Evolutionary conservation across 1,284 basidiomycete genomes (phyloP).

Genomic region (Tylopilus orsonianus): DNA sequence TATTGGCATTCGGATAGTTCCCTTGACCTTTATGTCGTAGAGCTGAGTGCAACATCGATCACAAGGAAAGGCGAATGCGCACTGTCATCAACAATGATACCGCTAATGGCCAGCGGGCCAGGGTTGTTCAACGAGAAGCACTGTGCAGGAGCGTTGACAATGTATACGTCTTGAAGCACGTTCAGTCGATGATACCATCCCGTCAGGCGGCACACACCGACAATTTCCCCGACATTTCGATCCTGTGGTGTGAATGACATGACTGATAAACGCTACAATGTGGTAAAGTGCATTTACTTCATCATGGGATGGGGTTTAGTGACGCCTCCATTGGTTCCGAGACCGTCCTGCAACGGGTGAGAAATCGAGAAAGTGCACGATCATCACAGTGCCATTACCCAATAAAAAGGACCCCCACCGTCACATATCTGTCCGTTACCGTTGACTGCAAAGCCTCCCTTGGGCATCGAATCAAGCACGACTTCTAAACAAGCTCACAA

Average conservation of each 20-base stretch:
- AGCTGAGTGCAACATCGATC: background rate
- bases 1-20: slow-evolving; percentile 26
- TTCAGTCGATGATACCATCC: background rate
- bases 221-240: background rate
- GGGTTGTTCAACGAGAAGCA: slow-evolving; percentile 33
- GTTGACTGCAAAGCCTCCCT: slow-evolving; percentile 37
- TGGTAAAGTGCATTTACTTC: slow-evolving; percentile 11
- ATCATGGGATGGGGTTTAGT: slow-evolving; percentile 44
- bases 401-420: slow-evolving; percentile 43
- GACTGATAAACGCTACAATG: background rate
- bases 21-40: slow-evolving; percentile 36
- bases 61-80: slow-evolving; percentile 5
- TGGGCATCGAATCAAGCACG: background rate
- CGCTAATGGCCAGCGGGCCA: slow-evolving; percentile 39
- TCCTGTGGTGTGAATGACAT: background rate
- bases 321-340: slow-evolving; percentile 27
- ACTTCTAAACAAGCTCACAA: slow-evolving; percentile 32
- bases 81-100: slow-evolving; percentile 45
- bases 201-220: slow-evolving; percentile 16
- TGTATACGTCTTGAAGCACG: slow-evolving; percentile 36
- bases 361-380: background rate
- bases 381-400: slow-evolving; percentile 32
- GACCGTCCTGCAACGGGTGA: slow-evolving; percentile 40
- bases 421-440: slow-evolving; percentile 48
- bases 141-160: slow-evolving; percentile 46